Evolutionary conservation across 768 basidiomycete genomes (phyloP).

Genomic region (Hygrophoropsis aurantiaca): DNA sequence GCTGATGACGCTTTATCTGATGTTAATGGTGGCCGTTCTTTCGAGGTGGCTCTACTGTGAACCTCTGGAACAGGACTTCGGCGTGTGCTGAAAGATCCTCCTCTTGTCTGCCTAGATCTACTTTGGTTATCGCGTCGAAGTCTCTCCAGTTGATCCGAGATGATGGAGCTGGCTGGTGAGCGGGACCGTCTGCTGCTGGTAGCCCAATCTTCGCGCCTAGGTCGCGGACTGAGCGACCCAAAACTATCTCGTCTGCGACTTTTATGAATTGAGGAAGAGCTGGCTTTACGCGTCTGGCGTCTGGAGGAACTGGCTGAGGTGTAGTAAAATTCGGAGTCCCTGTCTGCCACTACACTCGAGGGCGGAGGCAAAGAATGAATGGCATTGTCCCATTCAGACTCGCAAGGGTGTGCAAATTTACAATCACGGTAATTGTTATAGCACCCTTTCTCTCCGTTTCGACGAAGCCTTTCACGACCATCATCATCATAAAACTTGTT

Average conservation of each 20-base stretch:
- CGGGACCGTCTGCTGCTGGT: conserved; percentile 6
- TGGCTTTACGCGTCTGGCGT: conserved; percentile 8
- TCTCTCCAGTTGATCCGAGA: conserved; percentile 26
- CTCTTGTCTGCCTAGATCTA: neutral
- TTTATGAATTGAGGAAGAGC: neutral
- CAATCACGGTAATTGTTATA: conserved; percentile 18
- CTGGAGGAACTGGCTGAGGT: neutral
- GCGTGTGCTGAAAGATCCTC: conserved; percentile 1
- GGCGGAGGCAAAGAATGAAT: conserved; percentile 23
- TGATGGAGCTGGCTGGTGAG: conserved; percentile 24
- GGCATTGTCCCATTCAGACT: conserved; percentile 33
- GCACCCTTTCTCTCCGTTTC: conserved; percentile 21
- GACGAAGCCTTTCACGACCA: conserved; percentile 21
- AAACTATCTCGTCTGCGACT: neutral
- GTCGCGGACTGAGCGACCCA: conserved; percentile 12
- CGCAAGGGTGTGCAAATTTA: conserved; percentile 31
- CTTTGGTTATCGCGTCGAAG: conserved; percentile 15
- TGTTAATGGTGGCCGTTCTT: conserved; percentile 2
- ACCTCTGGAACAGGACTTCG: conserved; percentile 8
- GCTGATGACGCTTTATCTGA: neutral
- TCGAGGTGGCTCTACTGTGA: conserved; percentile 5
- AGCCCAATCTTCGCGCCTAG: conserved; percentile 13
- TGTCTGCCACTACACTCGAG: conserved; percentile 16
- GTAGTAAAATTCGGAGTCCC: conserved; percentile 22
- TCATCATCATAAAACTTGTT: conserved; percentile 28